phyloP scores from a whole-genome alignment of 768 basidiomycete species.

The Psilocybe cyanescens region DNA sequence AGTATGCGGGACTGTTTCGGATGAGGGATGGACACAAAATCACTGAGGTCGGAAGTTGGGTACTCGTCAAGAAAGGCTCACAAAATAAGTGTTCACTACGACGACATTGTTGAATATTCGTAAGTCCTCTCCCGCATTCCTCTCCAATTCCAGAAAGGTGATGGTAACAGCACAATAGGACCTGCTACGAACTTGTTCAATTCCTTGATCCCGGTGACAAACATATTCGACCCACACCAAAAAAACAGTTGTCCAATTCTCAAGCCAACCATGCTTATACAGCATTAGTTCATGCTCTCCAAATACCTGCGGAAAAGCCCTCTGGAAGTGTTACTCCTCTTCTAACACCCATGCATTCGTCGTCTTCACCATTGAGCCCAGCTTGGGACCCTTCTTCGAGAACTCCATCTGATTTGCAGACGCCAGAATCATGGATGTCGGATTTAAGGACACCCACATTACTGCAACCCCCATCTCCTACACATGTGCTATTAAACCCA shows the following conservation, averaged over 20 bases:
- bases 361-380: background rate
- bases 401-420: background rate
- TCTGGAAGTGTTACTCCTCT: background rate
- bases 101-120: background rate
- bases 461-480: background rate
- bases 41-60: constrained; percentile 1
- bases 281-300: too few species aligned
- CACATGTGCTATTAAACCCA: background rate
- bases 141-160: background rate
- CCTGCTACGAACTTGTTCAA: background rate
- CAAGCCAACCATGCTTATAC: background rate
- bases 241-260: background rate
- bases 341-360: background rate
- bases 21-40: background rate
- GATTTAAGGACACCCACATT: too few species aligned
- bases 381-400: background rate
- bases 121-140: background rate
- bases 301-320: background rate
- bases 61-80: constrained; percentile 12
- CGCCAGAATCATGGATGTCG: background rate
- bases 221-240: background rate
- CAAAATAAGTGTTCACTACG: background rate
- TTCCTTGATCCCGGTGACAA: background rate
- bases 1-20: background rate
- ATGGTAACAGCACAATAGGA: background rate